Evolutionary conservation across 441 rosid genomes (phyloP).

Genomic region (Adansonia gregorii): DNA sequence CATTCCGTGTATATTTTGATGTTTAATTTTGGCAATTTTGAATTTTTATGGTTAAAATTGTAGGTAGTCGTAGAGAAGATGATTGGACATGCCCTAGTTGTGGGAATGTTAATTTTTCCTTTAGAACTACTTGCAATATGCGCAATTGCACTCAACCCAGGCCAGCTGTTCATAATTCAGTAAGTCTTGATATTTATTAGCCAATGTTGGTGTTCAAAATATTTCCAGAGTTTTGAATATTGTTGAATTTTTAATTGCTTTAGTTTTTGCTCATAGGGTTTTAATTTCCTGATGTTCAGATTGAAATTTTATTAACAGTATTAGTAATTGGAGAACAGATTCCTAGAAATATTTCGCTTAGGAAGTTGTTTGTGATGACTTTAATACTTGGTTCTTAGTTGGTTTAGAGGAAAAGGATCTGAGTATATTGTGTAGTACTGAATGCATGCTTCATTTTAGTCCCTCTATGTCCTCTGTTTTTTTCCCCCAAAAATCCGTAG

Average conservation of each 20-base stretch:
- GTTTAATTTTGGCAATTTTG: neutral
- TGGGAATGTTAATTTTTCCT: slow-evolving; percentile 95
- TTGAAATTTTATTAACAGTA: neutral
- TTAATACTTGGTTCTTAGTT: neutral
- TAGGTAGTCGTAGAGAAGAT: slow-evolving; percentile 97
- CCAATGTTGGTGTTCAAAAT: neutral
- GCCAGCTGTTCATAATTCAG: slow-evolving; percentile 90
- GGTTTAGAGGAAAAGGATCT: neutral
- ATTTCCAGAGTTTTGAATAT: neutral
- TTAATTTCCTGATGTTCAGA: neutral
- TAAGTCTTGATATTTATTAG: slow-evolving; percentile 33
- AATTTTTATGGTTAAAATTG: neutral
- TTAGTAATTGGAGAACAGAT: neutral
- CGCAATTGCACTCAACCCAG: slow-evolving; percentile 96
- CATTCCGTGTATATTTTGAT: neutral
- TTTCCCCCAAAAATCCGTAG: neutral
- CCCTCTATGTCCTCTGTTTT: neutral
- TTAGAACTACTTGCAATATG: slow-evolving; percentile 98
- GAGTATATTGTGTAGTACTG: neutral
- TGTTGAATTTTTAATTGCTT: neutral
- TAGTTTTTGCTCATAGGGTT: neutral
- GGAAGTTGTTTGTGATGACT: slow-evolving; percentile 1
- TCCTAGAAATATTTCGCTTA: neutral
- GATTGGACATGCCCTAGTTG: slow-evolving; percentile 99
- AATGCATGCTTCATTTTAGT: neutral